Conservation (phyloP, 495 filamentous ascomycete genomes). For the Cercophora samala region DNA sequence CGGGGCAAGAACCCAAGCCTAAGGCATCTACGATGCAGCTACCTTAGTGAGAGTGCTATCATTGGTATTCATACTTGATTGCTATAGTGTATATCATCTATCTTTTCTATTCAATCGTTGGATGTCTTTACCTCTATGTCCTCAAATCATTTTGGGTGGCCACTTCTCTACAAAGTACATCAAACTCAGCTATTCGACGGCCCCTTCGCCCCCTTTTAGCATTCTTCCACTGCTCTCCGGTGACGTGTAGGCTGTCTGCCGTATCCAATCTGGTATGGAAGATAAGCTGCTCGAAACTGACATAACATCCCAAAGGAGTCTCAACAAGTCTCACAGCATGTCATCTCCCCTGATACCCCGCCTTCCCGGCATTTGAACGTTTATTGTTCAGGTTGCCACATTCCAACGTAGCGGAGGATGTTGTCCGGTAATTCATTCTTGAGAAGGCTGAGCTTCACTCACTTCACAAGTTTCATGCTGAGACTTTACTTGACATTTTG, state of each 20-base stretch:
- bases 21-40: too few species aligned
- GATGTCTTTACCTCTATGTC: too few species aligned
- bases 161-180: too few species aligned
- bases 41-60: too few species aligned
- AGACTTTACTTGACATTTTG: not conserved
- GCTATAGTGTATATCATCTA: too few species aligned
- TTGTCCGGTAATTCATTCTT: not conserved
- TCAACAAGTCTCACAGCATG: not conserved
- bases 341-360: not conserved
- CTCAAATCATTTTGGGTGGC: too few species aligned
- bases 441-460: not conserved
- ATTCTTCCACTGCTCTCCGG: not conserved
- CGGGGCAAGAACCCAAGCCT: too few species aligned
- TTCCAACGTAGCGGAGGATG: not conserved
- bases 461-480: not conserved
- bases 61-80: too few species aligned
- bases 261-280: not conserved
- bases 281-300: not conserved
- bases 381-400: not conserved
- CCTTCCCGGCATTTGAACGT: not conserved
- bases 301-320: not conserved
- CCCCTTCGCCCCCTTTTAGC: not conserved
- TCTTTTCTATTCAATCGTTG: too few species aligned
- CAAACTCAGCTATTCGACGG: too few species aligned
- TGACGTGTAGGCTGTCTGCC: not conserved